Evolutionary conservation across 495 filamentous ascomycete genomes (phyloP), one percentile per base, ranked within the genome.

Genomic region (Daldinia caldariorum): DNA sequence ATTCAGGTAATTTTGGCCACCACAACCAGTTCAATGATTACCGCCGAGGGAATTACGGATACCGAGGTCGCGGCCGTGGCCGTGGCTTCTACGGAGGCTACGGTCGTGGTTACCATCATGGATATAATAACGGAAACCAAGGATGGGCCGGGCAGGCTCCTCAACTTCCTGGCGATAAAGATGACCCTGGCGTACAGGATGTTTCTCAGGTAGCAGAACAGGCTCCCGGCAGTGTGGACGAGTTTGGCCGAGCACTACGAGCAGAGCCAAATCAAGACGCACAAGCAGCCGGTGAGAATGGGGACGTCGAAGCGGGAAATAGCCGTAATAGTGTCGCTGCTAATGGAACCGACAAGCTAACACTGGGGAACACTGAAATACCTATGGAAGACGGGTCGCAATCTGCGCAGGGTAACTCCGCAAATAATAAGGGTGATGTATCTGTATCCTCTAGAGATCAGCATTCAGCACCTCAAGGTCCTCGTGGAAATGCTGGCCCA

Each of bases 61-160:
- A 82, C 74, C 82, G 85, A 74, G 82, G 83, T 57, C 87, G 91
- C 61, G 90, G 91, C 70, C 88, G 90, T 60, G 88, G 90, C 58
- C 88, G 90, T 68, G 88, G 88, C 38, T 83, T 78, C 71, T 75
- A 78, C 35, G 72, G 70, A 22, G 80, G 79, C 6, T 78, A 79
- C 71, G 83, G 85, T 66, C 76, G 78, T 69, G 81, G 78, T 50
- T 79, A 81, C 74, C 63, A 80, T 39, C 76, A 78, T 18, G 77
- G 74, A 32, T 78, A 75, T 71, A 74, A 71, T 58, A 66, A 69
- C 49, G 34, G 59, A 47, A 74, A 72, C 60, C 56, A 65, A 57
- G 64, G 60, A 26, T 77, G 72, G 72, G 41, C 67, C 35, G 70
- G 66, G 31, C 75, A 77, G 49, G 63, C 51, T 67, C 55, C 76